Evolutionary conservation across 2,329 filamentous ascomycete species (phyloP).

Genomic region (Iodosphaeria phyllophila): DNA sequence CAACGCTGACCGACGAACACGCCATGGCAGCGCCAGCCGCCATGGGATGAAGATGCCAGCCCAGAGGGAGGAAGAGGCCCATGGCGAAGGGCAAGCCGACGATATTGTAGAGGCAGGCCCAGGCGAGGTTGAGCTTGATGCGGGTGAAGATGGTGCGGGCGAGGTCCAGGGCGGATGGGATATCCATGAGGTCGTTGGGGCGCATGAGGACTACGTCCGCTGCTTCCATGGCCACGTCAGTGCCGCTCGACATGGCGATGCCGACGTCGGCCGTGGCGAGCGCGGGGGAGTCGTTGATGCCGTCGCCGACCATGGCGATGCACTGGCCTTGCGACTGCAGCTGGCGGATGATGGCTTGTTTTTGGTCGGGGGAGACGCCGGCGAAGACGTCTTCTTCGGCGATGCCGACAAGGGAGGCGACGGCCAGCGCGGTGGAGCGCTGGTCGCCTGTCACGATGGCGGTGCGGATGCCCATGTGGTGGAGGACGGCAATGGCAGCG

Average conservation of each 20-base stretch:
- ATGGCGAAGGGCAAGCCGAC: slow-evolving; percentile 89
- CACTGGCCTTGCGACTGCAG: slow-evolving; percentile 58
- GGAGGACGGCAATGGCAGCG: slow-evolving; percentile 63
- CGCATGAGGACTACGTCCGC: slow-evolving; percentile 94
- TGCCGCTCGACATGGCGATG: slow-evolving; percentile 81
- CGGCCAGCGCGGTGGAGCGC: slow-evolving; percentile 61
- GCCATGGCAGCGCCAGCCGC: slow-evolving; percentile 92
- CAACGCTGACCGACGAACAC: slow-evolving; percentile 74
- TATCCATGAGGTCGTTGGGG: slow-evolving; percentile 75
- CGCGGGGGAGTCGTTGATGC: slow-evolving; percentile 95
- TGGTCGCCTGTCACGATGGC: slow-evolving; percentile 94
- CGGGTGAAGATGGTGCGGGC: slow-evolving; percentile 71
- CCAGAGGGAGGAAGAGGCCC: slow-evolving; percentile 79
- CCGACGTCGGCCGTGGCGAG: slow-evolving; percentile 84
- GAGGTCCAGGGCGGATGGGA: slow-evolving; percentile 72
- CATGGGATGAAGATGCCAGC: slow-evolving; percentile 78
- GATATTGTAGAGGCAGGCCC: slow-evolving; percentile 87
- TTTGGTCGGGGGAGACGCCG: slow-evolving; percentile 78
- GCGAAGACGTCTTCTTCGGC: slow-evolving; percentile 58
- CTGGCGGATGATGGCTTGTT: slow-evolving; percentile 65
- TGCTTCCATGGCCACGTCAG: slow-evolving; percentile 94
- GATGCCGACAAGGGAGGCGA: slow-evolving; percentile 72
- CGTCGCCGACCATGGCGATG: slow-evolving; percentile 94
- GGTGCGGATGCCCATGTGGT: slow-evolving; percentile 68
- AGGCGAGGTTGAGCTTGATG: slow-evolving; percentile 84